These are phyloP conservation scores for Botrytis aclada DNA, from an alignment of 2,329 filamentous ascomycete genomes.

Conservation along the genomic window DNA sequence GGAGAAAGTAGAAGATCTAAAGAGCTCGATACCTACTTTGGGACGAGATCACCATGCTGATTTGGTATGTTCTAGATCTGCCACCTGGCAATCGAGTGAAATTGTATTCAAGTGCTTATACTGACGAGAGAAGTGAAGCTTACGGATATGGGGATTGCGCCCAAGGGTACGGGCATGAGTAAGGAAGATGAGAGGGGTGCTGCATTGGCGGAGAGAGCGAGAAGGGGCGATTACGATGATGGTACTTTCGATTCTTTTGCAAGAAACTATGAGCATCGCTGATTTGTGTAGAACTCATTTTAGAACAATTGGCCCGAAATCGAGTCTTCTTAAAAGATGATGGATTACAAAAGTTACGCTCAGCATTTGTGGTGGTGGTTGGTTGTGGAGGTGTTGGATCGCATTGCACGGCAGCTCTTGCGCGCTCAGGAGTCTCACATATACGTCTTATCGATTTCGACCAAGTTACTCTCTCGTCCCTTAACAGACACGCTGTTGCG, in stretches of 20 bases:
- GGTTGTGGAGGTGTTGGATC: conserved; percentile 94
- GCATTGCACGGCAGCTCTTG: conserved; percentile 81
- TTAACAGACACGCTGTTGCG: conserved; percentile 94
- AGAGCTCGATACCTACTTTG: conserved; percentile 54
- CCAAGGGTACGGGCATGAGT: conserved; percentile 40
- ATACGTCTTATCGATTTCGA: conserved; percentile 94
- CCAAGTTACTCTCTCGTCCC: conserved; percentile 88
- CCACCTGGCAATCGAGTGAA: neutral
- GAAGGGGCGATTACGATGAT: conserved; percentile 62
- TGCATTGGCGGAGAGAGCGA: conserved; percentile 56
- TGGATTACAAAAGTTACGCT: conserved; percentile 75
- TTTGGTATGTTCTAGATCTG: conserved; percentile 37
- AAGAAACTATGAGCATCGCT: conserved; percentile 12
- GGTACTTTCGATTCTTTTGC: conserved; percentile 27
- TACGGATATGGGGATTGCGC: conserved; percentile 47
- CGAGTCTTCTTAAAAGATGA: conserved; percentile 83
- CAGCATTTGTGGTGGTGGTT: conserved; percentile 82
- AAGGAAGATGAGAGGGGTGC: conserved; percentile 61
- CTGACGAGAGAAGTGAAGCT: conserved; percentile 46
- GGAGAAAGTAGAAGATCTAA: conserved; percentile 54
- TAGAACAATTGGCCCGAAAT: conserved; percentile 92
- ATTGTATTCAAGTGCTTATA: conserved; percentile 16
- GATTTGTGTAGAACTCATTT: conserved; percentile 66
- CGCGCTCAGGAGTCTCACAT: conserved; percentile 83
- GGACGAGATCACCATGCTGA: conserved; percentile 38